Evolutionary conservation across 768 basidiomycete species (phyloP), one percentile per base, ranked within the genome.

Genomic region (Guyanaporus albipodus): DNA sequence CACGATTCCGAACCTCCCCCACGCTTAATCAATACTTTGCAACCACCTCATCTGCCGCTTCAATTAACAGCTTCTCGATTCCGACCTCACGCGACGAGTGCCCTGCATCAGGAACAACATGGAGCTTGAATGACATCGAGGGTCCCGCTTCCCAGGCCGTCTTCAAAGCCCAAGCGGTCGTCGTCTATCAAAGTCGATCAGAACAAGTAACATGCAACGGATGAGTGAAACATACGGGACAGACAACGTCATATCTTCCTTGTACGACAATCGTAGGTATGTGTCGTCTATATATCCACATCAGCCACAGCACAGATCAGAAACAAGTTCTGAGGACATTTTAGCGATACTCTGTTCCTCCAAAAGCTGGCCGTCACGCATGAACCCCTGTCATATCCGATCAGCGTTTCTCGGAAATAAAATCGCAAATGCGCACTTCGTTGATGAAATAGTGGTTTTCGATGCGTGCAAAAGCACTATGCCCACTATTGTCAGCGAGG

Each of bases 361-460:
- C 34, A 96, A 71, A 15, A 96, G 73, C 62, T 94, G 90, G 0
- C 93, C 90, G 8, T 92, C 87, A 18, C 88, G 74, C 82, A 93
- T 83, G 67, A 90, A 95, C 3, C 87, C 85, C 82, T 91, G 8
- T 17, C 4, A 5, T 4, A 21, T 9, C 19, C n/a, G 10, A 18
- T 63, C 6, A 59, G 52, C 26, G 11, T 8, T 28, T 36, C 9
- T 34, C 6, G 24, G 14, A 26, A 17, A 39, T n/a, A 48, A 28
- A 11, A 15, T 19, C 24, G 44, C 21, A 1, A 11, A 49, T 32
- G 63, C 73, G 50, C 43, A 87, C 87, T 44, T 79, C 76, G 57
- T 93, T 89, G 42, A 93, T 70, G 58, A 94, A 94, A 65, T 87
- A 95, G 58, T 94, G 91, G 58, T 91, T 91, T 69, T 92, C 91